Percentiles rank a stretch among this genome's conserved stretches.
phyloP scores from a whole-genome alignment of 2,329 filamentous ascomycete species.

The Teratosphaeria nubilosa region DNA sequence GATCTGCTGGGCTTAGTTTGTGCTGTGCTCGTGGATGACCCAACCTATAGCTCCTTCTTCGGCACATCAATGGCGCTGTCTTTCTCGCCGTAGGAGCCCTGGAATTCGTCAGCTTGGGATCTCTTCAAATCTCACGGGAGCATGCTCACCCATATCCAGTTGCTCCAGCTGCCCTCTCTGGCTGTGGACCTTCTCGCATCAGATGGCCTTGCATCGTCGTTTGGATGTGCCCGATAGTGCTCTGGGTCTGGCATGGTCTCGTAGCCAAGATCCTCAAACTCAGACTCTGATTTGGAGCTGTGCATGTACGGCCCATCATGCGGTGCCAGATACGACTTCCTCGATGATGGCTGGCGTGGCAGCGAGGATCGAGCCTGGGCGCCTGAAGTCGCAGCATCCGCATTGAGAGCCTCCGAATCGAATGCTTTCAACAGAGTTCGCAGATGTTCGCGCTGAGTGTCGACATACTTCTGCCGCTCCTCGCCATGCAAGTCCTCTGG shows the following conservation, averaged over 20 bases:
- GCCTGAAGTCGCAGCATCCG: constrained; percentile 10
- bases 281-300: constrained; percentile 75
- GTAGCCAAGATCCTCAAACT: constrained; percentile 55
- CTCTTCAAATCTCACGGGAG: constrained; percentile 1
- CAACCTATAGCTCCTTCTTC: constrained; percentile 18
- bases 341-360: constrained; percentile 16
- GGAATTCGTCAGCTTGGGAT: constrained; percentile 3
- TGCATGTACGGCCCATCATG: constrained; percentile 38
- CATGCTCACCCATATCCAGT: constrained; percentile 23
- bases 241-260: constrained; percentile 28
- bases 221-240: constrained; percentile 10
- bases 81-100: constrained; percentile 25
- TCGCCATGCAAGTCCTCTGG: constrained; percentile 58
- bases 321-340: constrained; percentile 19
- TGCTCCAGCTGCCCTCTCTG: constrained; percentile 21
- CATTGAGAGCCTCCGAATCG: constrained; percentile 57
- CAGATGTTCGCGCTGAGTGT: constrained; percentile 68
- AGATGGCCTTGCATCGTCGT: constrained; percentile 1
- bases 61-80: constrained; percentile 19
- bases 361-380: constrained; percentile 11
- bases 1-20: not conserved
- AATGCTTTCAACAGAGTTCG: constrained; percentile 65
- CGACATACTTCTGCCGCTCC: constrained; percentile 64
- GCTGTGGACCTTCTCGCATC: constrained; percentile 3
- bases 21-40: not conserved